Base-by-base conservation (phyloP, 1,139 yeast genomes). In the Protomyces gravidus region DNA sequence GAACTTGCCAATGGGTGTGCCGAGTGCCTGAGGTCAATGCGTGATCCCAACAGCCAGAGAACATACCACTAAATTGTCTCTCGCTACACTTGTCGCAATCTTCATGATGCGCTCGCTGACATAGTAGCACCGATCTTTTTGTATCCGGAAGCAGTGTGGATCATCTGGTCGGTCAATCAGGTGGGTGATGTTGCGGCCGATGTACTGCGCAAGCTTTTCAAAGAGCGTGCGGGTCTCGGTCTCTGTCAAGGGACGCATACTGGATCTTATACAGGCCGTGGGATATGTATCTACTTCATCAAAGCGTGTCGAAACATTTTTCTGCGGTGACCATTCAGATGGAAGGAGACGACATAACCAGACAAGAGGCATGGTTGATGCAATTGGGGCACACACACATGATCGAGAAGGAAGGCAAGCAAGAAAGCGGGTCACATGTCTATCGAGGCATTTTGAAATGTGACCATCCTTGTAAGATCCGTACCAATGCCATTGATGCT, bases 51-150 rank as follows among this genome's bases (percentile, higher is more conserved):
- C 2, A 15, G 15, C 15, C 36, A 30, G 6, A 6, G 19, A n/a
- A 46, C 32, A 15, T 53, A 46, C 58, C 47, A 92, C 89, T 66
- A 92, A 79, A 69, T 88, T 87, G 50, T 83, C 83, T 75, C 98
- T 82, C 30, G 96, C 86, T 5, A 90, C 88, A 36, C 94, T 83
- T 0, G 97, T 89, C 50, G 98, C 97, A 65, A 83, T 81, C 67
- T 85, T 85, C 62, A 97, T 92, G 47, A 89, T 82, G 62, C 79
- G 76, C 69, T 89, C 97, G 50, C 87, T 75, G 45, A 92, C 95
- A 71, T 92, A 92, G 77, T 92, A 92, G 0, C 92, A 97, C 69
- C 98, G 78, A 71, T 92, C 98, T 73, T 92, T 92, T 72, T 92
- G 99, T 64, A 92, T 78, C 72, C 98, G 81, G 78, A 92, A 89